Evolutionary conservation across 371 early-diverging fungal genomes (phyloP).

Genomic region (Blakeslea trispora): DNA sequence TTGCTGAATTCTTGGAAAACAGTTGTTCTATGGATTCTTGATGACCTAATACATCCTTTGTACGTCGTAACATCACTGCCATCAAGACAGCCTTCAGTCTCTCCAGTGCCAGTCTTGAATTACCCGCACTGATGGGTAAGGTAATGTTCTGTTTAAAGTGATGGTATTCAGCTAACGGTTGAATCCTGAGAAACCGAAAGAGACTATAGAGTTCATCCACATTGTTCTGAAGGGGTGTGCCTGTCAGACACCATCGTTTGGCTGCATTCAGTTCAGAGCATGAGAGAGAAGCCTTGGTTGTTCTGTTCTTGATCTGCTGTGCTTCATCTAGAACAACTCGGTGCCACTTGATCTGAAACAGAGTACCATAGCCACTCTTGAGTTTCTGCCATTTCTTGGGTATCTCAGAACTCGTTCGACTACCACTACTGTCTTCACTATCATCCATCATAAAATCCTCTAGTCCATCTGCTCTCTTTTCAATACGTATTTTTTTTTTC

Average conservation of each 20-base stretch:
- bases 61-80: conserved; percentile 76
- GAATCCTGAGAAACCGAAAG: conserved; percentile 75
- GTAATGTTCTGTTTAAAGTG: conserved; percentile 62
- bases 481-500: conserved; percentile 11
- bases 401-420: not conserved
- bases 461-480: conserved; percentile 9
- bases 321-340: conserved; percentile 81
- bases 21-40: not conserved
- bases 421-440: conserved; percentile 3
- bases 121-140: conserved; percentile 45
- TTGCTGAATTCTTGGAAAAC: conserved; percentile 52
- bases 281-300: conserved; percentile 65
- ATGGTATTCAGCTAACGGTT: conserved; percentile 58
- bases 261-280: conserved; percentile 58
- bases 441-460: conserved; percentile 7
- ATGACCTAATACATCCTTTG: conserved; percentile 45
- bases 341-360: conserved; percentile 54
- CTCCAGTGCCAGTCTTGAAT: conserved; percentile 41
- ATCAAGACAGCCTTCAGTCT: conserved; percentile 64
- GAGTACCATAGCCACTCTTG: conserved; percentile 36
- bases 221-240: conserved; percentile 83
- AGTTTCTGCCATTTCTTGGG: not conserved
- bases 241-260: conserved; percentile 88
- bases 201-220: conserved; percentile 86
- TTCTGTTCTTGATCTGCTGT: conserved; percentile 81